phyloP scores from a whole-genome alignment of 2,329 filamentous ascomycete genomes.

The Septoria petroselini region DNA sequence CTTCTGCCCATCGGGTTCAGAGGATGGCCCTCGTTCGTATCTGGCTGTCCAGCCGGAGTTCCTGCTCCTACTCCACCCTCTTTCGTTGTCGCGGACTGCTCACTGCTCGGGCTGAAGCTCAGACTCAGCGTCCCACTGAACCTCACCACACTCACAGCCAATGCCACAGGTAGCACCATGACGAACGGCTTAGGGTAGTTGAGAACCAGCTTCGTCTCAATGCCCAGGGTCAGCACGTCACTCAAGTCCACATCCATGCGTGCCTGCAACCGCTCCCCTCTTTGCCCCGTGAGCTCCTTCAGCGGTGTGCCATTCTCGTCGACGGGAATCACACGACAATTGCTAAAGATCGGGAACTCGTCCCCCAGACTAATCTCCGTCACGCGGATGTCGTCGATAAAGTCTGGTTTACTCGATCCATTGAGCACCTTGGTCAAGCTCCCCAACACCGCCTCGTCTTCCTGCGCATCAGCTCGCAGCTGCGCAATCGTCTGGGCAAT shows the following conservation, averaged over 20 bases:
- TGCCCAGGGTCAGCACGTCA: constrained; percentile 89
- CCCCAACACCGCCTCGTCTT: constrained; percentile 83
- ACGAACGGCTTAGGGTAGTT: constrained; percentile 91
- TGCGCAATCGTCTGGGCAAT: constrained; percentile 96
- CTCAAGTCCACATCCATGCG: constrained; percentile 95
- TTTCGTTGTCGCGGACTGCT: constrained; percentile 28
- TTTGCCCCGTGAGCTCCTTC: constrained; percentile 41
- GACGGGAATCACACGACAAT: constrained; percentile 91
- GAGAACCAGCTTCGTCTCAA: constrained; percentile 89
- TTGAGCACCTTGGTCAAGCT: constrained; percentile 85
- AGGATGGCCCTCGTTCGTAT: constrained; percentile 36
- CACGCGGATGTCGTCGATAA: constrained; percentile 88
- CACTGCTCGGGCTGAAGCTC: constrained; percentile 73
- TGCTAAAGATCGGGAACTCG: constrained; percentile 98
- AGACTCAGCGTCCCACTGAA: constrained; percentile 94
- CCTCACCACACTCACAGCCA: constrained; percentile 85
- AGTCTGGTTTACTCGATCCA: constrained; percentile 77
- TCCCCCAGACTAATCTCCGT: constrained; percentile 93
- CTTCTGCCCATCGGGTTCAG: constrained; percentile 44
- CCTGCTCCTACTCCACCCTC: constrained; percentile 5
- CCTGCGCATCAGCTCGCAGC: constrained; percentile 84
- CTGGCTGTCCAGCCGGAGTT: constrained; percentile 24
- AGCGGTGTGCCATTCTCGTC: constrained; percentile 68
- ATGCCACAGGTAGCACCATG: constrained; percentile 84
- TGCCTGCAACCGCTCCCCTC: constrained; percentile 77